Evolutionary conservation across 225 moss, liverwort and hornwort species (phyloP).

Genomic region (Lunularia cruciata): DNA sequence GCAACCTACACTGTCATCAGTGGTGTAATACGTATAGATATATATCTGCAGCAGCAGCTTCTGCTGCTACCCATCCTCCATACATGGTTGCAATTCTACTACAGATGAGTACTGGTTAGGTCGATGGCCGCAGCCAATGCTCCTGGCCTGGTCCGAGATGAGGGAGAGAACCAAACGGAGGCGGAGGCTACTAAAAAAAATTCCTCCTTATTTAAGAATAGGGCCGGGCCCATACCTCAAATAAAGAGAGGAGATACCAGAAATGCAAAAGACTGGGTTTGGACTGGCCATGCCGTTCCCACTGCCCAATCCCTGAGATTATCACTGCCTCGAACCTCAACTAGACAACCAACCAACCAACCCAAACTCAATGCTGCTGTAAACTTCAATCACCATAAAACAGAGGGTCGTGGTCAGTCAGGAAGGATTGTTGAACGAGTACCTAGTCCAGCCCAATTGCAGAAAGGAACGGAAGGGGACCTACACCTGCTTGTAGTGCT

Average conservation of each 20-base stretch:
- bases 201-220: no score
- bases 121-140: constrained; percentile 2
- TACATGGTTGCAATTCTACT: no score
- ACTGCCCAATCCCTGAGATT: not conserved
- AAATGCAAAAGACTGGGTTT: not conserved
- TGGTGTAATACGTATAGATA: no score
- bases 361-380: no score
- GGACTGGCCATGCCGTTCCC: constrained; percentile 7
- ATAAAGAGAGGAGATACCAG: not conserved
- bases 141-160: not conserved
- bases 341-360: not conserved
- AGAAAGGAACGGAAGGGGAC: not conserved
- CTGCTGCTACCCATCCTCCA: no score
- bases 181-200: no score
- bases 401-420: no score
- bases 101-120: not conserved
- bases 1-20: constrained; percentile 2
- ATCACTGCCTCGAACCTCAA: no score
- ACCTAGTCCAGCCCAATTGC: no score
- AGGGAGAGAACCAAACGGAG: not conserved
- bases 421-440: no score
- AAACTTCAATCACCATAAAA: no score
- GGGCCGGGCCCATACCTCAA: not conserved
- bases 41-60: no score
- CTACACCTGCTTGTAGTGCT: not conserved